These are phyloP conservation scores for Dendryphion nanum DNA, from an alignment of 2,329 filamentous ascomycete genomes.

Conservation along the genomic window DNA sequence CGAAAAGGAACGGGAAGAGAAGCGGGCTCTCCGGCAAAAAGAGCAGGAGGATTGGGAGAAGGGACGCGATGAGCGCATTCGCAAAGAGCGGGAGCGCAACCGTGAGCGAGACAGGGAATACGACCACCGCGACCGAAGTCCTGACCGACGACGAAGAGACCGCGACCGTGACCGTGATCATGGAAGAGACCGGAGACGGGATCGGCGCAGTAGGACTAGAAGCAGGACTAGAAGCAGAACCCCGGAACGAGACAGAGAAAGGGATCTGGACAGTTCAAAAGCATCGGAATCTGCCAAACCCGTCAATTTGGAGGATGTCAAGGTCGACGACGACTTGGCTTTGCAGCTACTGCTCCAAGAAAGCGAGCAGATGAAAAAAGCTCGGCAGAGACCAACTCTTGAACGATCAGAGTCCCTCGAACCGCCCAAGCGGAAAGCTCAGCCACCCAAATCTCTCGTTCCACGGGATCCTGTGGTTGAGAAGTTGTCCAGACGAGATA, in stretches of 20 bases:
- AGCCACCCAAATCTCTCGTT: conserved; percentile 34
- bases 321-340: conserved; percentile 38
- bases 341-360: conserved; percentile 36
- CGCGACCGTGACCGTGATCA: conserved; percentile 38
- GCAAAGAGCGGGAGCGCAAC: conserved; percentile 35
- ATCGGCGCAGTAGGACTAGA: conserved; percentile 22
- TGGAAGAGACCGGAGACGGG: conserved; percentile 26
- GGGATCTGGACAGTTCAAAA: neutral
- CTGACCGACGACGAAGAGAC: conserved; percentile 24
- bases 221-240: conserved; percentile 19
- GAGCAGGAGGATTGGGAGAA: conserved; percentile 42
- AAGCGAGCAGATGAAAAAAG: conserved; percentile 38
- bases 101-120: conserved; percentile 28
- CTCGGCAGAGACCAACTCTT: conserved; percentile 33
- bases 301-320: conserved; percentile 34
- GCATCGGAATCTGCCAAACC: conserved; percentile 23
- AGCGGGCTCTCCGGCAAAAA: conserved; percentile 48
- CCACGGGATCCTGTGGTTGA: conserved; percentile 32
- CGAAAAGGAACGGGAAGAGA: conserved; percentile 54
- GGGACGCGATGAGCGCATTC: conserved; percentile 42
- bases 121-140: conserved; percentile 47
- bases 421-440: conserved; percentile 37
- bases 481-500: conserved; percentile 22
- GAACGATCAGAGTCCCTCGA: conserved; percentile 40
- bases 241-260: conserved; percentile 7